Conservation (phyloP, 306 rosid species). For the Cucumis hystrix region DNA sequence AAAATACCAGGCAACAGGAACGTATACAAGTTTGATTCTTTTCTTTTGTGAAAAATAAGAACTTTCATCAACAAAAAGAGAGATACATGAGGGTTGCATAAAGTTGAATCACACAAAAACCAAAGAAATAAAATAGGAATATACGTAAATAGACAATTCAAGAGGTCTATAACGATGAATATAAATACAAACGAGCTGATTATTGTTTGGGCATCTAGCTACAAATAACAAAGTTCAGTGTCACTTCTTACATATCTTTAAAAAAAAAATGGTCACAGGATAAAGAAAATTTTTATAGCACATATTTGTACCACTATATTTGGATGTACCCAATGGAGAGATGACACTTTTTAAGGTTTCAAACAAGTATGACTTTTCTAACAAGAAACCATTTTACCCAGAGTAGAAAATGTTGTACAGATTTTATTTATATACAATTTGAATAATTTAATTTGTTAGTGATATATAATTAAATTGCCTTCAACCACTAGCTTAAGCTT, state of each 20-base stretch:
- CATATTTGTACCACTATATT: neutral
- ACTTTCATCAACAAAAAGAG: neutral
- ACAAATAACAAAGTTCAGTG: neutral
- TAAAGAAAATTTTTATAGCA: neutral
- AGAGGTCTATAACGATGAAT: neutral
- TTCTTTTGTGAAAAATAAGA: neutral
- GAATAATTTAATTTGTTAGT: neutral
- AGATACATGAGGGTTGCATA: neutral
- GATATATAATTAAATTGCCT: too few relatives aligned
- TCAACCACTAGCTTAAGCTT: too few relatives aligned
- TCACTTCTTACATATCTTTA: neutral
- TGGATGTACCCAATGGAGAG: neutral
- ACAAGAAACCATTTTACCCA: neutral
- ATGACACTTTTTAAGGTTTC: neutral
- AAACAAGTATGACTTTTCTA: neutral
- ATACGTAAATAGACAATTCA: neutral
- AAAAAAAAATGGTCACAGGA: neutral
- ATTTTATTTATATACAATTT: neutral
- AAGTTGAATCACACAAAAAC: constrained; percentile 6
- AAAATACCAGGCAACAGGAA: neutral
- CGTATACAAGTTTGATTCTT: neutral
- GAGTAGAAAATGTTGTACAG: neutral
- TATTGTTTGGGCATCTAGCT: neutral
- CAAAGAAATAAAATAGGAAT: neutral
- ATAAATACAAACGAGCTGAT: neutral